A percentile compares a stretch with the other conserved stretches of the same genome.
phyloP scores from a whole-genome alignment of 345 rosid genomes.

The Brassica carinata region DNA sequence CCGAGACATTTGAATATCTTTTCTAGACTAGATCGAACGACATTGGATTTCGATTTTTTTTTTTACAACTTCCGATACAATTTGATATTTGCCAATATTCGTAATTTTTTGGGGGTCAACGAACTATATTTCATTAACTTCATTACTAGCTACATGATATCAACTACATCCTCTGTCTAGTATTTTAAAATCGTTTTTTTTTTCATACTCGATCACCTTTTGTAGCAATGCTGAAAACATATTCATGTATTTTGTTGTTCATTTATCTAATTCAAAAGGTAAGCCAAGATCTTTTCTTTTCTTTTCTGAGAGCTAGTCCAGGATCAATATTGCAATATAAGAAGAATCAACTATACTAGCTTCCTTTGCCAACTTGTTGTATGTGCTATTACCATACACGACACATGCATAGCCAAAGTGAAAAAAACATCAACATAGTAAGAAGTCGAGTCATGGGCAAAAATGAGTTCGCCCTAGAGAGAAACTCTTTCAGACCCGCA shows the following conservation, averaged over 20 bases:
- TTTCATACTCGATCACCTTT: neutral
- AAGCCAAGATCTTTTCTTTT: neutral
- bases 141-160: neutral
- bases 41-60: neutral
- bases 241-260: neutral
- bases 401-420: neutral
- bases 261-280: neutral
- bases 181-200: neutral
- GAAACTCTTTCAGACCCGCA: too few relatives aligned
- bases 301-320: too few relatives aligned
- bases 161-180: neutral
- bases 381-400: neutral
- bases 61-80: neutral
- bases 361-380: neutral
- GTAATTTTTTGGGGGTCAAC: too few relatives aligned
- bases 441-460: neutral
- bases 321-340: neutral
- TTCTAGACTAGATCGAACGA: neutral
- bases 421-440: neutral
- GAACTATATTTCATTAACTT: too few relatives aligned
- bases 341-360: neutral
- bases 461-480: too few relatives aligned
- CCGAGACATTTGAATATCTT: neutral
- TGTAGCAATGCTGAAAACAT: too few relatives aligned
- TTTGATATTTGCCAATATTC: too few relatives aligned